phyloP scores from a whole-genome alignment of 129 eudicot genomes.

The Calendula officinalis region DNA sequence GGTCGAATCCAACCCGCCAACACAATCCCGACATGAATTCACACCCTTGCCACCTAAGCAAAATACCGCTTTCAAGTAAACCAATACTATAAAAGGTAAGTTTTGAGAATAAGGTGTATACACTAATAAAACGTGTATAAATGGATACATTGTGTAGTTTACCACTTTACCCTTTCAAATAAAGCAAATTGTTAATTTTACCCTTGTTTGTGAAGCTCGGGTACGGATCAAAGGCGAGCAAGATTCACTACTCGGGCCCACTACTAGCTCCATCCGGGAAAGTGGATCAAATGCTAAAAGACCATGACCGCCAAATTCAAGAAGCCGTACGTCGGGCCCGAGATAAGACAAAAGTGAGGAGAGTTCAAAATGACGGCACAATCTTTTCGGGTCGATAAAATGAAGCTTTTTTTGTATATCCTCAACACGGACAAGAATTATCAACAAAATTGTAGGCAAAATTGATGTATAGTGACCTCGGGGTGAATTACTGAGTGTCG shows the following conservation, averaged over 20 bases:
- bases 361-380: slow-evolving; percentile 55
- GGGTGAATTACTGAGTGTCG: too few relatives aligned
- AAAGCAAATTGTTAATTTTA: not conserved
- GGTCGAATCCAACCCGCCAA: too few relatives aligned
- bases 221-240: slow-evolving; percentile 79
- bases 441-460: slow-evolving; percentile 19
- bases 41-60: too few relatives aligned
- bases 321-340: slow-evolving; percentile 90
- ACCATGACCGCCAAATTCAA: slow-evolving; percentile 88
- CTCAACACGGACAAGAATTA: slow-evolving; percentile 10
- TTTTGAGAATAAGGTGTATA: too few relatives aligned
- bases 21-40: too few relatives aligned
- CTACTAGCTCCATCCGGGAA: slow-evolving; percentile 70
- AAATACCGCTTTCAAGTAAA: too few relatives aligned
- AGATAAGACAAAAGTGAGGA: slow-evolving; percentile 64
- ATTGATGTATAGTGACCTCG: slow-evolving; percentile 8
- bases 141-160: too few relatives aligned
- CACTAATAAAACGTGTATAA: too few relatives aligned
- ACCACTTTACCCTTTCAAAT: not conserved
- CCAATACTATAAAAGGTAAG: too few relatives aligned
- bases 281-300: slow-evolving; percentile 77
- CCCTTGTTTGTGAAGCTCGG: slow-evolving; percentile 53
- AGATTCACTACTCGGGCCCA: slow-evolving; percentile 89
- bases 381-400: slow-evolving; percentile 67
- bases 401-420: not conserved